Evolutionary conservation across 768 basidiomycete species (phyloP), one percentile per base, ranked within the genome.

Genomic region (Roridomyces roridus): DNA sequence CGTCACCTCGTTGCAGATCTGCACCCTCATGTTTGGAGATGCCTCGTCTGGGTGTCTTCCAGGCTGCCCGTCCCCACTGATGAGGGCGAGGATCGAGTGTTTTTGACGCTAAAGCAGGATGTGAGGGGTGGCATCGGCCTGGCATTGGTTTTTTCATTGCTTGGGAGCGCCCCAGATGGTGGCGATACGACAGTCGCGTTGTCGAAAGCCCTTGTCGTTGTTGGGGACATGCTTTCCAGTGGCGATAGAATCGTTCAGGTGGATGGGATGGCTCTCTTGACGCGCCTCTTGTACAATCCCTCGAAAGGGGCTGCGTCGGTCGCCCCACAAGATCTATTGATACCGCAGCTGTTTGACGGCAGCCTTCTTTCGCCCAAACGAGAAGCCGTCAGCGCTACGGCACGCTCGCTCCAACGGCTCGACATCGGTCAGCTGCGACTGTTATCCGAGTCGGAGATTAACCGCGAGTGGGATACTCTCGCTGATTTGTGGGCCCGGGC

Each of bases 1-100:
- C 67, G 71, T n/a, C 63, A 67, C 11, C 46, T 68, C 6, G 69
- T 81, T 11, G 72, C 71, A 12, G 65, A 70, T 17, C 68, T 84
- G 8, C 75, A 79, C 39, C 66, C 77, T 1, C 75, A 75, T 31
- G 68, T 81, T 20, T 88, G 85, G 85, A 75, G 72, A 47, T 77
- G 80, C 47, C 71, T 87, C 24, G 68, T 87, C 20, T 87, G 86
- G 85, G 77, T 80, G 2, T 85, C 81, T 55, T 69, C 77, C 18
- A 75, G 74, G 17, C 63, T 85, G 42, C 72, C 75, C 12, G 23
- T 18, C 10, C 72, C 75, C 10, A 57, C 40, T 17, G 48, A 34
- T 21, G 53, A 55, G 5, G 54, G 51, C 4, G 65, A 69, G 62
- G 73, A 77, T 15, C 70, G 67, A 0, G 77, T 77, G 1, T 80